Conservation (phyloP, 805 yeast species). For the Ogataea angusta region DNA sequence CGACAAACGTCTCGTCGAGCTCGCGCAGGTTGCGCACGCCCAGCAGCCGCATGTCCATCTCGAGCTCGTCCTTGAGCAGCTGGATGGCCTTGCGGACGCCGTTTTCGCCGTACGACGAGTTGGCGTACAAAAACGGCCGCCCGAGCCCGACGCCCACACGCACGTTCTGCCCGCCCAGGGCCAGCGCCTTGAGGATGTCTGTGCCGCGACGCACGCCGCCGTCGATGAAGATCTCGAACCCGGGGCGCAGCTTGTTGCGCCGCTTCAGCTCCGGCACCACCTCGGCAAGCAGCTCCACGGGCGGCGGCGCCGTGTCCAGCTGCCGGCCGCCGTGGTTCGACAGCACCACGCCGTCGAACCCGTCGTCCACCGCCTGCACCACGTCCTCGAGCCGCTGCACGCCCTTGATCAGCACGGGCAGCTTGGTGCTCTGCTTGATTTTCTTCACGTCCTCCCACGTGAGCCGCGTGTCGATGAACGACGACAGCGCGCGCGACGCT, state of each 20-base stretch:
- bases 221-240: constrained; percentile 59
- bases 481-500: constrained; percentile 82
- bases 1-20: constrained; percentile 60
- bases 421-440: constrained; percentile 50
- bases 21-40: constrained; percentile 66
- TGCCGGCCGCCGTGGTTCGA: constrained; percentile 93
- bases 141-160: constrained; percentile 72
- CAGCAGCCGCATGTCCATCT: constrained; percentile 73
- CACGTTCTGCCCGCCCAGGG: constrained; percentile 68
- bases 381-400: constrained; percentile 84
- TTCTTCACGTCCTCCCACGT: constrained; percentile 63
- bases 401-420: constrained; percentile 77
- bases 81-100: constrained; percentile 62
- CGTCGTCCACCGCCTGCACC: constrained; percentile 64
- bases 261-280: constrained; percentile 49
- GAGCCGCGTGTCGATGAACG: constrained; percentile 72
- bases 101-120: constrained; percentile 58
- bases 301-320: constrained; percentile 77
- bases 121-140: constrained; percentile 63
- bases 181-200: constrained; percentile 62
- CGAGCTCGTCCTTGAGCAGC: constrained; percentile 65
- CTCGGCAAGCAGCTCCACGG: constrained; percentile 72
- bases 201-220: constrained; percentile 72
- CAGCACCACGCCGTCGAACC: constrained; percentile 73
- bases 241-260: constrained; percentile 44